Evolutionary conservation across 495 filamentous ascomycete genomes (phyloP).

Genomic region (Talaromyces trachyspermus): DNA sequence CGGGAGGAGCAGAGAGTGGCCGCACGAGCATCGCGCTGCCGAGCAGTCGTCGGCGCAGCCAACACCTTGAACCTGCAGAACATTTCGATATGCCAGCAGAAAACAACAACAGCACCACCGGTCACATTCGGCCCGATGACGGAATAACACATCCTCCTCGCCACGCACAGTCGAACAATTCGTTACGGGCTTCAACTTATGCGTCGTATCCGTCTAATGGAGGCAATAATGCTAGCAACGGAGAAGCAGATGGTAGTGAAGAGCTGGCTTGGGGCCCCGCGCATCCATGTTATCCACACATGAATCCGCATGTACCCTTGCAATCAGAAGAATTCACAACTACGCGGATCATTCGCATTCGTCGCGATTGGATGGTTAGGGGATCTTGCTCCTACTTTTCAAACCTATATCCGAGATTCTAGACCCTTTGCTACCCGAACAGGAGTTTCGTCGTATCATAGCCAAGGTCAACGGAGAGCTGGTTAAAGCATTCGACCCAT

Average conservation of each 20-base stretch:
- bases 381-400: constrained; percentile 95
- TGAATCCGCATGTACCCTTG: constrained; percentile 83
- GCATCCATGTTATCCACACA: constrained; percentile 87
- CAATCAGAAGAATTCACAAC: constrained; percentile 61
- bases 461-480: constrained; percentile 68
- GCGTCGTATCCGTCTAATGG: constrained; percentile 13
- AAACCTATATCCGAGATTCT: constrained; percentile 91
- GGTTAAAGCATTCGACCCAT: constrained; percentile 66
- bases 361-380: constrained; percentile 79
- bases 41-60: constrained; percentile 40
- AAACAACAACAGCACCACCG: constrained; percentile 19
- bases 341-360: constrained; percentile 86
- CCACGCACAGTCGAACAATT: constrained; percentile 35
- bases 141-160: constrained; percentile 17
- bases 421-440: constrained; percentile 71
- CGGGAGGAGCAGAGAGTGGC: constrained; percentile 46
- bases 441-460: constrained; percentile 74
- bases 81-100: constrained; percentile 37
- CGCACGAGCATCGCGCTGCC: constrained; percentile 64
- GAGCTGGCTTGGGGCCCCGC: constrained; percentile 71
- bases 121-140: constrained; percentile 24
- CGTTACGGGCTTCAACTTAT: constrained; percentile 24
- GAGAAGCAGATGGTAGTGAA: constrained; percentile 42
- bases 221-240: constrained; percentile 40
- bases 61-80: constrained; percentile 28